Conservation (phyloP, 148 eudicot species). For the Heliosperma pusillum region DNA sequence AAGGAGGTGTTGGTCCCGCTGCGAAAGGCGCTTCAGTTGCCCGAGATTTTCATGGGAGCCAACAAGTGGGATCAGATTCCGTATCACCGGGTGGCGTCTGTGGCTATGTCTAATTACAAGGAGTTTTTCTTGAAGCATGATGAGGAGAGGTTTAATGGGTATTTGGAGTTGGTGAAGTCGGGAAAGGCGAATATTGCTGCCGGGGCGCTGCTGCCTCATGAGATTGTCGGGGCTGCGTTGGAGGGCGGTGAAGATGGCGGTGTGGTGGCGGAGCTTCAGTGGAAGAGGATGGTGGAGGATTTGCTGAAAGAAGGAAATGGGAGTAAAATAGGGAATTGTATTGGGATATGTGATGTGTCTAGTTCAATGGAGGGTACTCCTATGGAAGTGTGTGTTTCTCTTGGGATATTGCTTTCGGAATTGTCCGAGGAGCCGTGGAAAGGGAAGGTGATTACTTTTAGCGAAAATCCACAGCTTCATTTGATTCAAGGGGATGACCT, state of each 20-base stretch:
- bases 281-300: constrained; percentile 35
- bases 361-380: constrained; percentile 27
- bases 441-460: constrained; percentile 35
- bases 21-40: constrained; percentile 26
- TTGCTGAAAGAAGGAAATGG: neutral
- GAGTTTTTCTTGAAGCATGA: constrained; percentile 21
- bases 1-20: constrained; percentile 27
- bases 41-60: constrained; percentile 25
- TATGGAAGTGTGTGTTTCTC: constrained; percentile 27
- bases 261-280: constrained; percentile 26
- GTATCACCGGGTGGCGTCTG: constrained; percentile 27
- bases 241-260: constrained; percentile 18
- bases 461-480: constrained; percentile 17
- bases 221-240: constrained; percentile 23
- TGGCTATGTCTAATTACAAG: constrained; percentile 30
- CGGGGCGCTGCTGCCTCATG: constrained; percentile 26
- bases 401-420: constrained; percentile 26
- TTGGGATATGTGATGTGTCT: constrained; percentile 32
- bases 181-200: constrained; percentile 30
- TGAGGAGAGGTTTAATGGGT: constrained; percentile 21
- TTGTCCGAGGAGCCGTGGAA: constrained; percentile 31
- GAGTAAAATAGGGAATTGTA: constrained; percentile 18
- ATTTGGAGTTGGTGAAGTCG: constrained; percentile 18
- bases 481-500: constrained; percentile 16
- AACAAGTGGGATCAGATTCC: constrained; percentile 21